Evolutionary conservation across 495 filamentous ascomycete species (phyloP).

Genomic region (Patellaria atrata): DNA sequence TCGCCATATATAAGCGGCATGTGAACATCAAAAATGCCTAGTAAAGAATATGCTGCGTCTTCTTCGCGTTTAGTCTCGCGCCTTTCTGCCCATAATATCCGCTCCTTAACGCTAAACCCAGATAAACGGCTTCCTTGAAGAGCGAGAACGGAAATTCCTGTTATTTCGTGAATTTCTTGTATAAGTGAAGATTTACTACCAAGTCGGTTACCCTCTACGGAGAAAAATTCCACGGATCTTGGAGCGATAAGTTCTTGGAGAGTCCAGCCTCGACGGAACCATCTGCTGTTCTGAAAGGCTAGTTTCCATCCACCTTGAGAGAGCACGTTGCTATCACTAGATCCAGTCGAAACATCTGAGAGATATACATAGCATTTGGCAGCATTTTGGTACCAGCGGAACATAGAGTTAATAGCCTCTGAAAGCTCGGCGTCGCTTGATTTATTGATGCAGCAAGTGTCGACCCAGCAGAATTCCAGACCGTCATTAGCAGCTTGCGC

Average conservation of each 20-base stretch:
- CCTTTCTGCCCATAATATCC: constrained; percentile 10
- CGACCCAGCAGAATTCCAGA: too few species aligned
- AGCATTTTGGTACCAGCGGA: constrained; percentile 5
- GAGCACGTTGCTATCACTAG: background rate
- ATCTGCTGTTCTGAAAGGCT: constrained; percentile 7
- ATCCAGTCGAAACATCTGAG: background rate
- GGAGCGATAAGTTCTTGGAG: constrained; percentile 13
- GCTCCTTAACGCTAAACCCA: constrained; percentile 6
- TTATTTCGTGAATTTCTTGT: background rate
- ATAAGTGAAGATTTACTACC: constrained; percentile 4
- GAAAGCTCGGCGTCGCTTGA: constrained; percentile 3
- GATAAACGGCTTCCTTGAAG: background rate
- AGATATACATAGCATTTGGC: constrained; percentile 5
- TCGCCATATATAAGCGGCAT: constrained; percentile 11
- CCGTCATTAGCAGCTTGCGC: constrained; percentile 4
- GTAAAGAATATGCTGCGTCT: constrained; percentile 7
- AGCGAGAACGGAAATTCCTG: background rate
- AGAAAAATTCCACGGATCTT: constrained; percentile 1
- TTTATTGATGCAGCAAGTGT: constrained; percentile 7
- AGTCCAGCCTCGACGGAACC: constrained; percentile 9
- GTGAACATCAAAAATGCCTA: constrained; percentile 9
- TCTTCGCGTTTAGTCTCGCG: constrained; percentile 8
- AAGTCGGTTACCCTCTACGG: background rate
- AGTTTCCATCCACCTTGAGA: background rate
- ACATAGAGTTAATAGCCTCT: constrained; percentile 5